Evolutionary conservation across 768 basidiomycete genomes (phyloP), one percentile per base, ranked within the genome.

Genomic region (Trametes gibbosa): DNA sequence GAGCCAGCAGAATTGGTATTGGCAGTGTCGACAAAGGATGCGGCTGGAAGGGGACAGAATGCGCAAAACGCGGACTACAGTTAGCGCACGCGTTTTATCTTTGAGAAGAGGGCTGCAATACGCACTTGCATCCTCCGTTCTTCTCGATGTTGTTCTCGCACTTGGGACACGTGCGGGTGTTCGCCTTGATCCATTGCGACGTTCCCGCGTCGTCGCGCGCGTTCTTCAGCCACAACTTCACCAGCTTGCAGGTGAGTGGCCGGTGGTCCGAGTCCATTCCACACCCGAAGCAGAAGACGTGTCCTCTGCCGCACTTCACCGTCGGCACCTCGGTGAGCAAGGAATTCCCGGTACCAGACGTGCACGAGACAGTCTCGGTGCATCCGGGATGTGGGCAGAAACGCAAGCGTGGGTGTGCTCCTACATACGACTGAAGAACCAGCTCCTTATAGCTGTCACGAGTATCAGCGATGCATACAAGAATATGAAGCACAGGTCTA

Each of bases 61-160:
- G 29, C 29, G 29, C 10, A 10, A 10, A 5, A 10, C 29, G 29
- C 29, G 10, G 29, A 32, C 10, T 10, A 10, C 29, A 32, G 29
- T 32, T 10, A 23, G 10, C 14, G 16, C 3, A 34, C 29, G 13
- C 25, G 5, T 16, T 48, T 3, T 2, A 16, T 17, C 23, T 3
- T 6, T 12, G 49, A 7, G 19, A 10, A 12, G 24, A 12, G 19
- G 5, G 17, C 10, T 57, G 21, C 47, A 23, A 54, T 6, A 87
- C 94, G 69, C 69, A 98, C 95, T 99, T 98, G 94, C 97, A 99
- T 17, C 97, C 97, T 9, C 97, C 97, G 64, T 97, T 98, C 87
- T 99, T 99, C 83, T 99, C 97, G 62, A 99, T 99, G 55, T 95
- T 98, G 66, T 92, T 94, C 72, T 90, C 86, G 72, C 97, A 99